Percentiles rank a stretch among this genome's conserved stretches.
Evolutionary conservation across 805 yeast genomes (phyloP).

Genomic region (Cyberlindnera maritima): DNA sequence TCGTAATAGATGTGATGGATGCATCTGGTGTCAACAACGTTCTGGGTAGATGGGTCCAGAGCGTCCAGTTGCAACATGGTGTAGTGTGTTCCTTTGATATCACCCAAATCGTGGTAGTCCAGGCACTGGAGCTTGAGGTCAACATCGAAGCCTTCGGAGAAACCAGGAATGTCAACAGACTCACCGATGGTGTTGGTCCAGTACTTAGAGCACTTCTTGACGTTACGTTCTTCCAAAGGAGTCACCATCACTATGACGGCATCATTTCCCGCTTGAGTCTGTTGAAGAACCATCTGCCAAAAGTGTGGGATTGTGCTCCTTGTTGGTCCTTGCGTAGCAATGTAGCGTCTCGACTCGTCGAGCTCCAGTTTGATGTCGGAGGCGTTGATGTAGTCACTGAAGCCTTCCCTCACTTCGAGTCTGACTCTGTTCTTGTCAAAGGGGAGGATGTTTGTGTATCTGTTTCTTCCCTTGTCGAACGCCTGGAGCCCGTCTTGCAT

Average conservation of each 20-base stretch:
- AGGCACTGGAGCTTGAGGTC: conserved; percentile 23
- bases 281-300: conserved; percentile 79
- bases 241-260: conserved; percentile 72
- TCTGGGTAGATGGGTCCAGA: conserved; percentile 26
- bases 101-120: conserved; percentile 7
- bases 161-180: conserved; percentile 3
- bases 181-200: conserved; percentile 55
- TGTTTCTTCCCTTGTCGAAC: conserved; percentile 38
- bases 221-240: conserved; percentile 65
- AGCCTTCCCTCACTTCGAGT: conserved; percentile 30
- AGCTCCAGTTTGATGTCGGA: conserved; percentile 13
- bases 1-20: conserved; percentile 68
- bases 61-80: conserved; percentile 22
- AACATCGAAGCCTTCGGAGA: conserved; percentile 11
- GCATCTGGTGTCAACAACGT: conserved; percentile 38
- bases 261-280: conserved; percentile 55
- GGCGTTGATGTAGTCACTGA: conserved; percentile 25
- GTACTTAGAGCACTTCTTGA: conserved; percentile 76
- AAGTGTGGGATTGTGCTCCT: conserved; percentile 72
- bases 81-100: conserved; percentile 16
- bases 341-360: conserved; percentile 37
- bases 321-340: conserved; percentile 83
- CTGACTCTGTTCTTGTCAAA: conserved; percentile 58
- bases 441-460: conserved; percentile 64
- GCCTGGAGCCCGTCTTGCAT: conserved; percentile 19